A percentile compares a stretch with the other conserved stretches of the same genome.
Evolutionary conservation across 192 early-diverging fungal species (phyloP).

Genomic region (Entomortierella chlamydospora): DNA sequence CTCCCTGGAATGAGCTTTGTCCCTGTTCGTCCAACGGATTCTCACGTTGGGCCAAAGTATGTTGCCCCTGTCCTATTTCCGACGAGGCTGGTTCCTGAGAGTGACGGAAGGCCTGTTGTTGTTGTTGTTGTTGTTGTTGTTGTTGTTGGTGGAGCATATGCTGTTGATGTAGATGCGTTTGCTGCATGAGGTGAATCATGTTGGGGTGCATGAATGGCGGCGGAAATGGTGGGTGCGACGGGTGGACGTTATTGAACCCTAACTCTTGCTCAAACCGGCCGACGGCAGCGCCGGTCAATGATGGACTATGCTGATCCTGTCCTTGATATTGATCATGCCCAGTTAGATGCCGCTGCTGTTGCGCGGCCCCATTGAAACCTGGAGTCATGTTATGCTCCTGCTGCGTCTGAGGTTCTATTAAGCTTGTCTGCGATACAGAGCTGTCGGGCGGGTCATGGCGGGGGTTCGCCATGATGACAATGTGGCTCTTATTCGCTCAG

Average conservation of each 20-base stretch:
- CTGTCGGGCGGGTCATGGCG: background rate
- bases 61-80: background rate
- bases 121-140: conserved; percentile 20
- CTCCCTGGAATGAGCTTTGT: background rate
- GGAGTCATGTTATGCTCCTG: background rate
- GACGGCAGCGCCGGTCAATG: background rate
- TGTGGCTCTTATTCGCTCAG: background rate
- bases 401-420: background rate
- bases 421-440: background rate
- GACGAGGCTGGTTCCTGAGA: background rate
- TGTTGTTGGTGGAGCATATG: conserved; percentile 29
- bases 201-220: conserved; percentile 32
- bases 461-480: background rate
- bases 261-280: conserved; percentile 1
- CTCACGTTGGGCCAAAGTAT: background rate
- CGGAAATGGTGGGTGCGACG: conserved; percentile 16
- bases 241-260: background rate
- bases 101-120: background rate
- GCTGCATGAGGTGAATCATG: conserved; percentile 34
- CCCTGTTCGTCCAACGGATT: background rate
- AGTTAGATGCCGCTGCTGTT: background rate
- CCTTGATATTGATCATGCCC: background rate
- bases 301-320: background rate
- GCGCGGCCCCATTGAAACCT: background rate
- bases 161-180: conserved; percentile 19